These are phyloP conservation scores for Chloranthus sessilifolius DNA, from an alignment of 164 flowering plant genomes.

Conservation along the genomic window DNA sequence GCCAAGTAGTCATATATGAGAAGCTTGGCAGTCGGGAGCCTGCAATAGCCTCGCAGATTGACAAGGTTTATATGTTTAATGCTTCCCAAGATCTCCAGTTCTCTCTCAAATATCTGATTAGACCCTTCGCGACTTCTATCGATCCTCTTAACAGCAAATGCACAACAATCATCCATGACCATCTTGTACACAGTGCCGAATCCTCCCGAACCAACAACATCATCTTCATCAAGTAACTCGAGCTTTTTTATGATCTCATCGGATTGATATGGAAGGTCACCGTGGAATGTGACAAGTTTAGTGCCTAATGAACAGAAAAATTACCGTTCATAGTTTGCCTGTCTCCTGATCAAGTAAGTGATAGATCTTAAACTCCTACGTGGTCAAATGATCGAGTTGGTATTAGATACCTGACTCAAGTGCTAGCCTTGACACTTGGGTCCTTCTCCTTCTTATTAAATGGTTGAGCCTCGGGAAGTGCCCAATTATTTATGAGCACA, in stretches of 20 bases:
- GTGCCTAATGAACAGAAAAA: constrained; percentile 37
- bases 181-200: constrained; percentile 89
- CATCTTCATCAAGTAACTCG: constrained; percentile 80
- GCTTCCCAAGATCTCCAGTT: constrained; percentile 87
- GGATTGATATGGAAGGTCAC: constrained; percentile 91
- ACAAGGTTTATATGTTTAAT: constrained; percentile 92
- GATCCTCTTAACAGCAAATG: constrained; percentile 89
- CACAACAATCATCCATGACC: constrained; percentile 91
- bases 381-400: no score
- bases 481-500: no score
- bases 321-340: constrained; percentile 1
- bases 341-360: constrained; percentile 8
- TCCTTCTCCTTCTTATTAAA: no score
- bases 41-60: constrained; percentile 81
- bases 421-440: no score
- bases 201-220: constrained; percentile 95
- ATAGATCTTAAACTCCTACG: no score
- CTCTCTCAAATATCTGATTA: constrained; percentile 83
- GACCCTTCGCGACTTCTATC: constrained; percentile 75
- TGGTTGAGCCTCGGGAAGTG: no score
- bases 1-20: constrained; percentile 89
- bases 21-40: constrained; percentile 74
- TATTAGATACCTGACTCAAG: no score
- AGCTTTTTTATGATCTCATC: constrained; percentile 81
- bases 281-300: constrained; percentile 88